Base-by-base conservation (phyloP, 1,284 basidiomycete species). In the Apiotrichum mycotoxinovorans region DNA sequence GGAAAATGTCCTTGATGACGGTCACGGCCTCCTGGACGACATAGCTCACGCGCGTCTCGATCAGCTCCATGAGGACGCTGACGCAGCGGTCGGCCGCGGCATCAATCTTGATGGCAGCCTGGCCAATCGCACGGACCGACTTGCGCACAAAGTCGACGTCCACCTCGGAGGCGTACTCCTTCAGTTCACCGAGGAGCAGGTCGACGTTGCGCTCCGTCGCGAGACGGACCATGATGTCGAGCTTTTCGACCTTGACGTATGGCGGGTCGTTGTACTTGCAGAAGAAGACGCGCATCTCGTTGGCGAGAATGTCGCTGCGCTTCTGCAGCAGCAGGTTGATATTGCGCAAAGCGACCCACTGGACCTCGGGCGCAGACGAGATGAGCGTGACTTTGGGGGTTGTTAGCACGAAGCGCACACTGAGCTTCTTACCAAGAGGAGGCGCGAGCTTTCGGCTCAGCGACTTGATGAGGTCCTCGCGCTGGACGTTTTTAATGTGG, bases 241-340 rank as follows among this genome's bases (percentile, higher is more conserved):
- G 82, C 73, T 99, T 98, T 52, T 94, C 94, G 37, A 98, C 83
- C 76, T 98, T 98, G 77, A 98, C 92, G 76, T 98, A 99, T 62
- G 96, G 92, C 2, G 96, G 96, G 72, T 98, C 96, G 72, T 98
- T 98, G 79, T 98, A 98, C 78, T 98, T 98, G 87, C 94, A 98
- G 79, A 98, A 99, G 79, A 99, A 98, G 22, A 97, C 92, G 63
- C 93, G 90, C 75, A 99, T 94, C 71, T 98, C 95, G 75, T 97
- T 96, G 76, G 91, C 89, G 51, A 99, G 81, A 17, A 98, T 91
- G 40, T 87, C 79, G 10, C 95, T 93, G 51, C 96, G 83, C 56
- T 96, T 84, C 77, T 98, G 96, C 59, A 98, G 92, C 65, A 98
- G 91, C 33, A 98, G 84, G 43, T 98, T 84, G 70, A 99, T 98